Conservation (phyloP, 2,329 filamentous ascomycete genomes). For the Lecanosticta acicola region DNA sequence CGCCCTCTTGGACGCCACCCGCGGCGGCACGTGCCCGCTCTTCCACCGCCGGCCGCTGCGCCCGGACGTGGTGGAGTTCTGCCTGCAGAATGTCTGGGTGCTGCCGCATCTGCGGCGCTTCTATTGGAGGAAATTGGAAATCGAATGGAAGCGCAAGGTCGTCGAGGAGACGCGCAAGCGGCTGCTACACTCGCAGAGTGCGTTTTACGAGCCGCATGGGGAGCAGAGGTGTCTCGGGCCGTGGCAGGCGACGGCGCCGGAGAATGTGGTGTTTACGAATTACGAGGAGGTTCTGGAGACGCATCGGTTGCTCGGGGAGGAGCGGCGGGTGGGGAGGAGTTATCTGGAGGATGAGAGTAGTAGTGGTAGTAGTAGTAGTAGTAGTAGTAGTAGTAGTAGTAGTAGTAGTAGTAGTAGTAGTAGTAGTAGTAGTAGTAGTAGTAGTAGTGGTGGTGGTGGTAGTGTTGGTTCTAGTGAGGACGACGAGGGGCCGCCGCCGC, state of each 20-base stretch:
- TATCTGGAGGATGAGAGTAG: not conserved
- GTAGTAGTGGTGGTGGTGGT: not conserved
- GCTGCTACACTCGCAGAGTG: not conserved
- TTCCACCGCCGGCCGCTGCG: constrained; percentile 45
- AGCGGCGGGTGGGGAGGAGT: too few species aligned
- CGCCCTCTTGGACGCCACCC: constrained; percentile 38
- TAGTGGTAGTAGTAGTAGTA: not conserved
- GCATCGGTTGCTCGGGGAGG: not conserved
- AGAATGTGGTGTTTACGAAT: not conserved
- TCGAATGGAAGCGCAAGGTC: not conserved
- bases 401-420: not conserved
- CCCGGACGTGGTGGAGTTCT: constrained; percentile 40
- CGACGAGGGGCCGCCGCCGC: not conserved
- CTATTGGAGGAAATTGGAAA: constrained; percentile 20
- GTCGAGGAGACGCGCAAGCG: not conserved
- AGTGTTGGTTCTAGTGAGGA: not conserved
- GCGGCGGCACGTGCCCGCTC: constrained; percentile 43
- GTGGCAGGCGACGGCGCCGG: not conserved
- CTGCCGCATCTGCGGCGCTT: constrained; percentile 33
- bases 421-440: not conserved
- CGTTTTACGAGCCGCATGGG: not conserved
- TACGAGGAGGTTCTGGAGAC: not conserved
- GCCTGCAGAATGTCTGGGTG: constrained; percentile 42
- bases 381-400: not conserved
- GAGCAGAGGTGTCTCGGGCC: not conserved